These are phyloP conservation scores for Helianthus annuus DNA, from an alignment of 129 eudicot genomes.

Conservation along the genomic window DNA sequence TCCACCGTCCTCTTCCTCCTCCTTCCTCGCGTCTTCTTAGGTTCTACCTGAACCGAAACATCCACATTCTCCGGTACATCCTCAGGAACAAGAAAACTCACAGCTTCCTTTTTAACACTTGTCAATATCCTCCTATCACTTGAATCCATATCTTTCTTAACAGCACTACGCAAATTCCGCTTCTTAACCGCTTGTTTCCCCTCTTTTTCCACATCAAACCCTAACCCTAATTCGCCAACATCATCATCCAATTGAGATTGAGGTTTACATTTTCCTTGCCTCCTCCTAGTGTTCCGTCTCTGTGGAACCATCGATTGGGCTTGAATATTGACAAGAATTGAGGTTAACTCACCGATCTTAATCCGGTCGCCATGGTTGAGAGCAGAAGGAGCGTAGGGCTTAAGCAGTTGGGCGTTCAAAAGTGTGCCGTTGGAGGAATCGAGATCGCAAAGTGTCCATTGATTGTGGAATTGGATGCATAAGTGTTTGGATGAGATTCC, in stretches of 20 bases:
- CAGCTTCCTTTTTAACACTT: conserved; percentile 32
- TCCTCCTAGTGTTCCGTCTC: conserved; percentile 29
- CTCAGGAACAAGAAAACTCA: not conserved
- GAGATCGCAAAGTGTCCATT: not conserved
- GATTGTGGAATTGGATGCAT: conserved; percentile 40
- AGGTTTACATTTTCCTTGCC: conserved; percentile 13
- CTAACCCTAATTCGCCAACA: conserved; percentile 36
- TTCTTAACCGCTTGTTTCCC: conserved; percentile 33
- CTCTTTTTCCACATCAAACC: conserved; percentile 28
- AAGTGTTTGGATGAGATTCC: not conserved
- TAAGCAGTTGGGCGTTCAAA: conserved; percentile 38
- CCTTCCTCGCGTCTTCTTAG: conserved; percentile 26
- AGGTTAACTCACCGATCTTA: conserved; percentile 71
- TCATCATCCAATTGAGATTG: not conserved
- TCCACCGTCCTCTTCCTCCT: not conserved
- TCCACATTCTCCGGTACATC: conserved; percentile 20
- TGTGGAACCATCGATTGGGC: not conserved
- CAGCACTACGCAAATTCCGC: conserved; percentile 27
- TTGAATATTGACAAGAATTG: conserved; percentile 44
- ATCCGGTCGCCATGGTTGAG: conserved; percentile 57
- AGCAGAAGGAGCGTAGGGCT: conserved; percentile 23
- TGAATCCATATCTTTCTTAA: conserved; percentile 23
- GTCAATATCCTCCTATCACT: conserved; percentile 48
- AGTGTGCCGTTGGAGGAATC: conserved; percentile 78
- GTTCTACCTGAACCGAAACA: no score